These are phyloP conservation scores for Rubroshorea leprosula DNA, from an alignment of 345 rosid species.

Conservation along the genomic window DNA sequence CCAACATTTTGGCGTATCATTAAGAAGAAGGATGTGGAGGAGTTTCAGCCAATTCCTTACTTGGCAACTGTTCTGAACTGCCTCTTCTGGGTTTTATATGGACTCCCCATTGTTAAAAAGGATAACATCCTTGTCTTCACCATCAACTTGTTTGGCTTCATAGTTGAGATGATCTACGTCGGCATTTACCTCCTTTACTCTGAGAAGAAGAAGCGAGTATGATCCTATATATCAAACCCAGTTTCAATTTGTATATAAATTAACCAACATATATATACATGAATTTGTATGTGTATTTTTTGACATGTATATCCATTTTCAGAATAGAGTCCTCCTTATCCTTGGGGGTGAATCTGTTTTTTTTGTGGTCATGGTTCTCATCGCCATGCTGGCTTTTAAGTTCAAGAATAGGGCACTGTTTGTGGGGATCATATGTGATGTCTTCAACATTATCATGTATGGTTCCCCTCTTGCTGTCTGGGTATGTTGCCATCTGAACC, in stretches of 20 bases:
- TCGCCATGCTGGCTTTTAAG: background rate
- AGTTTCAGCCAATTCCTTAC: slow-evolving; percentile 43
- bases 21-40: slow-evolving; percentile 35
- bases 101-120: slow-evolving; percentile 43
- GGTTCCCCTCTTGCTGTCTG: slow-evolving; percentile 39
- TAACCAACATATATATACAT: no score
- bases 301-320: background rate
- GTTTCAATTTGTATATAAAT: background rate
- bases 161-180: slow-evolving; percentile 26
- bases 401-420: slow-evolving; percentile 15
- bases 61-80: slow-evolving; percentile 41
- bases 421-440: slow-evolving; percentile 45
- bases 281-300: background rate
- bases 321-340: background rate
- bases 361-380: background rate
- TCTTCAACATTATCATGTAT: slow-evolving; percentile 51
- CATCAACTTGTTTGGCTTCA: slow-evolving; percentile 36
- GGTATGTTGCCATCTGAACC: slow-evolving; percentile 20
- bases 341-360: slow-evolving; percentile 4
- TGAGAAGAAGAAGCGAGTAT: slow-evolving; percentile 15
- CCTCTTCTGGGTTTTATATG: slow-evolving; percentile 45
- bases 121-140: slow-evolving; percentile 42
- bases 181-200: slow-evolving; percentile 17
- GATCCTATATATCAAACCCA: slow-evolving; percentile 8
- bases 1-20: slow-evolving; percentile 10